Base-by-base conservation (phyloP, 208 protist species). In the Wallacemonas sp. region DNA sequence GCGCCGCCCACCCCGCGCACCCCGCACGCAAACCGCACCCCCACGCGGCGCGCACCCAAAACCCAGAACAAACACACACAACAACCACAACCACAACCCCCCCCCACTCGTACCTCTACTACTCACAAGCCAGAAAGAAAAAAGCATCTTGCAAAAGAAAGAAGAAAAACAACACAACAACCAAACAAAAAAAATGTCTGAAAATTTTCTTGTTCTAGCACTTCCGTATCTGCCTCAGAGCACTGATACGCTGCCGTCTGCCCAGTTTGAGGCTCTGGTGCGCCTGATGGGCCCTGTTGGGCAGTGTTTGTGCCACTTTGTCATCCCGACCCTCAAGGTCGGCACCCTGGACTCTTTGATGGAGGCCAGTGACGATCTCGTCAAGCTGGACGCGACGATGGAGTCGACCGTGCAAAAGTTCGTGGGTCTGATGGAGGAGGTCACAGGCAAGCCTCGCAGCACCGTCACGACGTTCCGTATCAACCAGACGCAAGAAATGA, bases 291-390 rank as follows among this genome's bases (percentile, higher is more conserved):
- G 85, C 16, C 80, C 83, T 21, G 43, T 84, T 36, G 90, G 82
- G 14, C 81, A 92, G 56, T 68, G 67, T 0, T 74, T 93, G n/a
- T 83, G 80, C 52, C 82, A 89, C 29, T 95, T 96, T 82, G 73
- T 84, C 2, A 78, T 94, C 54, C 91, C 91, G 1, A 73, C 57
- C 14, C 70, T 96, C 1, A 91, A 88, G 56, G 83, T 96, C 5
- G 92, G 92, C 49, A 96, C 92, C 5, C 73, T 97, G 12, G 92
- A 97, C 65, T 92, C 87, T 5, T 67, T 97, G 24, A 93, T 97
- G 78, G 89, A 95, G 61, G 85, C 85, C 27, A 95, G 88, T 52
- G 92, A 97, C 65, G 90, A 96, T 41, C 75, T 97, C 2, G 62
- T 70, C 16, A 97, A 94, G 46, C 71, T 97, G 12, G 92, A 97